Base-by-base conservation (phyloP, 106 monocot genomes). In the Dendrobium catenatum region DNA sequence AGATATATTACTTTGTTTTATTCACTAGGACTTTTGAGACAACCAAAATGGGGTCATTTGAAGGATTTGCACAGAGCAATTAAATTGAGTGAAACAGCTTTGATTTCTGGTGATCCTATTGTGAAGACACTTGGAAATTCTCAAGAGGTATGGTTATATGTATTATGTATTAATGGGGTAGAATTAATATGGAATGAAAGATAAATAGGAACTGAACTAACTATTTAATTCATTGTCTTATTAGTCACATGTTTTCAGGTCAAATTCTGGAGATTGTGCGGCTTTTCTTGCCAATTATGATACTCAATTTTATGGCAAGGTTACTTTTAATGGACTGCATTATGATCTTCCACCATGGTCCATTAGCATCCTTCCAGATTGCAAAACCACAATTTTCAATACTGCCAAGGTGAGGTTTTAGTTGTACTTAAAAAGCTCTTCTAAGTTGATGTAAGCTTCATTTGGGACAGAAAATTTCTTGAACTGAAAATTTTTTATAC, bases 11-110 rank as follows among this genome's bases (percentile, higher is more conserved):
- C 58, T 49, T 55, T 5, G n/a, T 20, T 73, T 84, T 51, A 42
- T 40, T 80, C 64, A 17, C 18, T 78, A 99, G 98, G 98, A 75
- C 75, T 99, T 49, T 37, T 90, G 67, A 95, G 98, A 73, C 88
- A 99, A 59, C 98, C 95, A 72, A 99, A 95, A 84, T 99, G 95
- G 98, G 98, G 95, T 40, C 98, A 99, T 82, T 89, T 99, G 88
- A 95, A 82, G 81, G 95, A 99, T 78, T 78, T 99, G 26, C 98
- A 99, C 75, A 90, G 79, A 86, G 88, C 93, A 33, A 93, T 99
- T 54, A 99, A 99, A 79, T 78, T 91, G 22, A 95, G 89, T 85
- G 98, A 95, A 85, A 84, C 88, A 72, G 87, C 95, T 48, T 81
- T 99, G 79, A 78, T 99, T 61, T 82, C 89, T 79, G 87, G 89